Base-by-base conservation (phyloP, 495 filamentous ascomycete genomes). In the Podospora appendiculata region DNA sequence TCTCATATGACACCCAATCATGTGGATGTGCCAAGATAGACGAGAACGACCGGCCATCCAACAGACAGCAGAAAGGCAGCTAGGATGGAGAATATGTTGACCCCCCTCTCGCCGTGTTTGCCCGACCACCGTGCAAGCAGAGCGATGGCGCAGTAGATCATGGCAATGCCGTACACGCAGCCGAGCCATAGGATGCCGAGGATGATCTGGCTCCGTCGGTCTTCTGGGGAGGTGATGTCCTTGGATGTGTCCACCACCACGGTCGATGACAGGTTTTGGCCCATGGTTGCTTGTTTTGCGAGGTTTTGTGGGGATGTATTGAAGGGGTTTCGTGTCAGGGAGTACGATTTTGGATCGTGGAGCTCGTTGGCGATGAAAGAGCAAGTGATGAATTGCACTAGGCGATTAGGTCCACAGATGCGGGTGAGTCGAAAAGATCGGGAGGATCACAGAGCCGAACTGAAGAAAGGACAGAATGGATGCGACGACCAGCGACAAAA, bases 111-210 rank as follows among this genome's bases (percentile, higher is more conserved):
- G 9, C 57, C 58, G 39, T 64, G 39, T 9, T 54, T 51, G 1
- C 68, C 64, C 10, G 61, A 38, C 68, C 68, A 71, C 3, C 68
- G 61, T 44, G 51, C 50, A 35, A 71, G 46, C 36, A 71, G 63
- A 34, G 34, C 46, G 42, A 66, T 50, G 43, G 65, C 62, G 54
- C 57, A 61, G 40, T 51, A 66, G 56, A 71, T 65, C 58, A 67
- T 64, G 56, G 52, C 66, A 48, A 69, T 59, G 56, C 50, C 65
- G 55, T 71, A 71, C 47, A 60, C 16, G 25, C 51, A 58, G 41
- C 53, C 36, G 33, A 45, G 55, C 68, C 68, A 71, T 40, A 41
- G 9, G 39, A 64, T n/a, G 50, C 56, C 68, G 34, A 71, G 46
- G 45, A 70, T 55, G 47, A 65, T 63, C 47, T 59, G 53, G 56